Evolutionary conservation across 805 yeast genomes (phyloP).

Genomic region (Blastobotrys terrestris): DNA sequence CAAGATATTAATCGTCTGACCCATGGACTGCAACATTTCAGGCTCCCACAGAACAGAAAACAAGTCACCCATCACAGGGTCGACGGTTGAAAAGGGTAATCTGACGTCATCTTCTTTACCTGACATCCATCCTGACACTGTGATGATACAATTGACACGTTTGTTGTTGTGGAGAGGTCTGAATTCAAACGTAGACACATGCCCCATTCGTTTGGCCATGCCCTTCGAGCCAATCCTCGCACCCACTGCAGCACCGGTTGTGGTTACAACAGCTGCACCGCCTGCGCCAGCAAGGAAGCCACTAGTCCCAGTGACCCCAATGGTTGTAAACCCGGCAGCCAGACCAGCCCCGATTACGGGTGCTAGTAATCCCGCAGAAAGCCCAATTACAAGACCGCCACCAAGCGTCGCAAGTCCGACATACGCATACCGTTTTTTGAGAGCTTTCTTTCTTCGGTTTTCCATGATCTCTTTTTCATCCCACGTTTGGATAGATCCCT

Average conservation of each 20-base stretch:
- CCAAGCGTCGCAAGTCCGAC: slow-evolving; percentile 95
- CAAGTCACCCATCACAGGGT: slow-evolving; percentile 96
- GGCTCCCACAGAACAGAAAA: slow-evolving; percentile 96
- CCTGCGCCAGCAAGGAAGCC: slow-evolving; percentile 95
- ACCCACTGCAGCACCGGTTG: slow-evolving; percentile 87
- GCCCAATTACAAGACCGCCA: slow-evolving; percentile 88
- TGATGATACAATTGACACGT: slow-evolving; percentile 76
- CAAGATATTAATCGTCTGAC: slow-evolving; percentile 88
- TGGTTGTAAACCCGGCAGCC: slow-evolving; percentile 93
- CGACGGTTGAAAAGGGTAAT: slow-evolving; percentile 91
- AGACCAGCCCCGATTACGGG: slow-evolving; percentile 98
- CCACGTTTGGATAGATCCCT: slow-evolving; percentile 70
- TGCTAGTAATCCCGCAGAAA: slow-evolving; percentile 91
- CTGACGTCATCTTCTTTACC: slow-evolving; percentile 94
- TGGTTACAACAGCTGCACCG: slow-evolving; percentile 89
- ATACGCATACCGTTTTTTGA: slow-evolving; percentile 65
- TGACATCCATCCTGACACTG: slow-evolving; percentile 97
- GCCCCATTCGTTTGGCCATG: slow-evolving; percentile 81
- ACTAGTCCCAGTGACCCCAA: slow-evolving; percentile 90
- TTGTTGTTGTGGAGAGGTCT: slow-evolving; percentile 87
- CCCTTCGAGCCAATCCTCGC: slow-evolving; percentile 83
- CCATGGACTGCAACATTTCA: slow-evolving; percentile 90
- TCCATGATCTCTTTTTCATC: slow-evolving; percentile 65
- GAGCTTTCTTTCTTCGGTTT: slow-evolving; percentile 59
- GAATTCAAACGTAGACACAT: slow-evolving; percentile 89